Evolutionary conservation across 2,329 filamentous ascomycete genomes (phyloP).

Genomic region (Grosmannia serpens): DNA sequence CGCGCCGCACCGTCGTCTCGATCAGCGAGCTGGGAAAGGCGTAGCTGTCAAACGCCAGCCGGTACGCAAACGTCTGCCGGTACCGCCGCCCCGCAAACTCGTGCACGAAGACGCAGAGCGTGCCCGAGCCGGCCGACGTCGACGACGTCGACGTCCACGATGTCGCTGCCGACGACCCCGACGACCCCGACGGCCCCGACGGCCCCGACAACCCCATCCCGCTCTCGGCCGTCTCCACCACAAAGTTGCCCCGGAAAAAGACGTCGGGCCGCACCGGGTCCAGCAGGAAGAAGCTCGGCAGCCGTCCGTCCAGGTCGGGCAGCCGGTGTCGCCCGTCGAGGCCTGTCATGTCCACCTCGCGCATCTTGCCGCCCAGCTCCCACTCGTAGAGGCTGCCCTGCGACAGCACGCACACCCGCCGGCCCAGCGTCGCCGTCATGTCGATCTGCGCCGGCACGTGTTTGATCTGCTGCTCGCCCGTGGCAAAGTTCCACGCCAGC

Average conservation of each 20-base stretch:
- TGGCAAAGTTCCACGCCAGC: conserved; percentile 9
- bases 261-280: conserved; percentile 6
- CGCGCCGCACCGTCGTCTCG: conserved; percentile 6
- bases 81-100: conserved; percentile 5
- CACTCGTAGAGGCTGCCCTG: conserved; percentile 6
- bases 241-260: conserved; percentile 9
- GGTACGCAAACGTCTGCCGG: conserved; percentile 5
- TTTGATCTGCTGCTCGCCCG: conserved; percentile 4
- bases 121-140: not conserved
- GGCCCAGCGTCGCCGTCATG: conserved; percentile 7
- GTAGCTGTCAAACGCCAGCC: conserved; percentile 1
- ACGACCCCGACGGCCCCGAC: not conserved
- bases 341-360: conserved; percentile 4
- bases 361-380: conserved; percentile 6
- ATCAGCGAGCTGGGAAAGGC: conserved; percentile 4
- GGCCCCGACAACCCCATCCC: not conserved
- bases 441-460: conserved; percentile 8
- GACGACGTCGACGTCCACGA: not conserved
- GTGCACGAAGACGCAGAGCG: conserved; percentile 8
- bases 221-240: not conserved
- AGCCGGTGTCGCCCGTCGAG: conserved; percentile 5
- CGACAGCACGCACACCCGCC: conserved; percentile 6
- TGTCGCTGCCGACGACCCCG: not conserved
- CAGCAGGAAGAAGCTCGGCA: conserved; percentile 9
- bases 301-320: conserved; percentile 9